Evolutionary conservation across 2,329 filamentous ascomycete species (phyloP), one percentile per base, ranked within the genome.

Genomic region (Epichloe gansuensis): DNA sequence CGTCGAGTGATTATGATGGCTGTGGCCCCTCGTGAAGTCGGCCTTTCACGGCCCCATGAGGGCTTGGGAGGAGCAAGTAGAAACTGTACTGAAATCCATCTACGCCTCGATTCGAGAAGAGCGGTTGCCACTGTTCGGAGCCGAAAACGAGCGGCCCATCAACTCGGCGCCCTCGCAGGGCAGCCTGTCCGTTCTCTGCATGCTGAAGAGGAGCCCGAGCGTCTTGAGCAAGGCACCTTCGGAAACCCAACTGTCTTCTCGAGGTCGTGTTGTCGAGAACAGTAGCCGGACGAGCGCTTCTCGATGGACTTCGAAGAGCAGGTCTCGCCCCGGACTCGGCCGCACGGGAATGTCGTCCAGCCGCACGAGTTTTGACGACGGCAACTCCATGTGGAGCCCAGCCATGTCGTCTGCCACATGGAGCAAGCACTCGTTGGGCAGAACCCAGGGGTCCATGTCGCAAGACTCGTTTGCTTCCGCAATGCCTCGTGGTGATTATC

Each of bases 151-250:
- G 63, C 72, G 60, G 65, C 68, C 62, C 63, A 54, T 66, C 21
- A 56, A 56, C 37, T 45, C 60, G 15, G 67, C 64, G 11, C 64
- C 69, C n/a, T 74, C 76, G 2, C 77, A 79, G 42, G 82, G 76
- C 63, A 81, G 78, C 48, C 75, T 96, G 31, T 84, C 89, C 2
- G 85, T 91, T 12, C 83, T 86, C 63, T 77, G 78, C 53, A 82
- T 88, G 72, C 75, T 97, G 45, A 89, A 90, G 64, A 84, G 93
- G 46, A 90, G 82, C 43, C 91, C 91, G 1, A 96, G 91, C 63
- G 88, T 93, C 5, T 76, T 97, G 55, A 96, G 91, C 75, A 96
- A 95, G 69, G 83, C 90, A 34, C 89, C 90, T 1, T 97, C 93
- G 0, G 93, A 97, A 60, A 82, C 80, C 51, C 79, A 81, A 54